Evolutionary conservation across 164 flowering plant genomes (phyloP), one percentile per base, ranked within the genome.

Genomic region (Nelumbo lutea): DNA sequence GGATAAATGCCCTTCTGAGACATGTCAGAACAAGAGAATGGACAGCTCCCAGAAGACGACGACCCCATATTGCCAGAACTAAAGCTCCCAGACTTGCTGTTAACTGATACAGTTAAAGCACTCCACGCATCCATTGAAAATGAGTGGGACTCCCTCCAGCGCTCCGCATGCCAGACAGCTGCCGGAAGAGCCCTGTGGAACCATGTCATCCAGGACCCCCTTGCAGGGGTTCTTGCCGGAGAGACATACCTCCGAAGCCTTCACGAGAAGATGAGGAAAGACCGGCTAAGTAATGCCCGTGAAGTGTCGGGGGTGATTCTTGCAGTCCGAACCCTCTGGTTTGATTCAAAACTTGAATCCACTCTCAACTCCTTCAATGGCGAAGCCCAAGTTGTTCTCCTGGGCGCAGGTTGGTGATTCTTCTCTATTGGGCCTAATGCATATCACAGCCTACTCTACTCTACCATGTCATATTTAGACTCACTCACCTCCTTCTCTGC

Each of bases 111-210:
- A 40, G 79, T 89, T 15, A 73, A 72, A 66, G 78, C 74, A 48
- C 76, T 87, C 14, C 93, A 93, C 78, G 82, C 82, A 10, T 73
- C 75, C n/a, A 85, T 89, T 51, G 87, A 85, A 44, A 79, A 75
- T 2, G 86, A 90, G 61, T 89, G 98, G 96, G 90, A 89, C 67
- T 64, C 76, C 9, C 83, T 86, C 8, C 79, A 79, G 72, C 81
- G 75, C 41, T 84, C 91, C 1, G 96, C 96, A 1, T 90, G 96
- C 78, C 98, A 90, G 80, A 90, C 89, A 0, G 98, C 98, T 45
- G 98, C 96, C 1, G 96, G 95, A 42, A 79, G 98, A 72, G 96
- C 98, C 6, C 71, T 93, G 69, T 93, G 98, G 98, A 89, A 87
- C 78, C 96, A 90, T 75, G 84, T 88, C 62, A 82, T 86, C 67